Conservation (phyloP, 768 basidiomycete species). For the Leucogyrophana mollusca region DNA sequence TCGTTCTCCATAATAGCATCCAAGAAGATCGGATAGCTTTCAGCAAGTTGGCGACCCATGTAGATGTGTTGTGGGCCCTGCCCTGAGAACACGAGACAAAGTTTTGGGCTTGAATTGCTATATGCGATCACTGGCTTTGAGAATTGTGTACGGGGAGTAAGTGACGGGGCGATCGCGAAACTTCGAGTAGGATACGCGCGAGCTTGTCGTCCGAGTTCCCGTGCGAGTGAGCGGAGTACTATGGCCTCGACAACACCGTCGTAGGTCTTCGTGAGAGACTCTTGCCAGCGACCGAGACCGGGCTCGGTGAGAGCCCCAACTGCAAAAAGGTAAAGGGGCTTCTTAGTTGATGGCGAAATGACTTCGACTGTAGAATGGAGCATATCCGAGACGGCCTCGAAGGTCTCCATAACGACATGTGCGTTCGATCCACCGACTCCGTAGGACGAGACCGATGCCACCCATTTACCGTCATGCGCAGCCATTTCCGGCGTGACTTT, state of each 20-base stretch:
- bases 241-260: slow-evolving; percentile 17
- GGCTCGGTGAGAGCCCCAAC: slow-evolving; percentile 27
- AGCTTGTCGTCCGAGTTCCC: slow-evolving; percentile 27
- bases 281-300: slow-evolving; percentile 22
- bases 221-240: slow-evolving; percentile 24
- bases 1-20: slow-evolving; percentile 30
- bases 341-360: slow-evolving; percentile 8
- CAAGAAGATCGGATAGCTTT: slow-evolving; percentile 30
- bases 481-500: slow-evolving; percentile 25
- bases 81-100: slow-evolving; percentile 34
- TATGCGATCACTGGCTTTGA: slow-evolving; percentile 27
- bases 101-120: slow-evolving; percentile 21
- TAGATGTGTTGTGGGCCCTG: slow-evolving; percentile 34
- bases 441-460: slow-evolving; percentile 32
- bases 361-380: background rate
- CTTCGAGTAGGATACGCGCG: slow-evolving; percentile 27
- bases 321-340: slow-evolving; percentile 23
- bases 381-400: slow-evolving; percentile 14
- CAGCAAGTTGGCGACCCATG: slow-evolving; percentile 37
- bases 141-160: slow-evolving; percentile 23
- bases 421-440: slow-evolving; percentile 35
- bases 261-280: slow-evolving; percentile 14
- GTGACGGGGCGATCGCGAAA: slow-evolving; percentile 22
- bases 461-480: slow-evolving; percentile 24
- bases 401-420: slow-evolving; percentile 29